A percentile compares a stretch with the other conserved stretches of the same genome.
Conservation (phyloP, 2,329 filamentous ascomycete genomes). For the Phymatotrichopsis omnivora region DNA sequence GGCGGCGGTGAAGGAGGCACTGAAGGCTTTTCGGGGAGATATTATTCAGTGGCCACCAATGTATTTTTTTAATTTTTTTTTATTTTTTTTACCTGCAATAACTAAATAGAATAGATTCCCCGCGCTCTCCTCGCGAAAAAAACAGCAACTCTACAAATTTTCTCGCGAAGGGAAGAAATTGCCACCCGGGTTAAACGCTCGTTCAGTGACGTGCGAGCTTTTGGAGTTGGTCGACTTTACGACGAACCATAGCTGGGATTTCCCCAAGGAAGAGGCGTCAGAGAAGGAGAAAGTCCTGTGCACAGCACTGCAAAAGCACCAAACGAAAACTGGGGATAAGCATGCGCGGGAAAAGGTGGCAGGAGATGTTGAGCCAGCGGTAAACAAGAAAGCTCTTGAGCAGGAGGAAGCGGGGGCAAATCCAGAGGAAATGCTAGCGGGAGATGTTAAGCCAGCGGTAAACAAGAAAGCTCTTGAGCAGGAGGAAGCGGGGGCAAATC, state of each 20-base stretch:
- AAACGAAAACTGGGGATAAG: background rate
- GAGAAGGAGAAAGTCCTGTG: constrained; percentile 47
- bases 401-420: too few relatives aligned
- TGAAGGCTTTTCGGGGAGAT: constrained; percentile 66
- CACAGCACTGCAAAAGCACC: constrained; percentile 28
- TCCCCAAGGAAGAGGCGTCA: constrained; percentile 64
- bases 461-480: too few relatives aligned
- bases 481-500: too few relatives aligned
- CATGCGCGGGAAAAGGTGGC: too few relatives aligned
- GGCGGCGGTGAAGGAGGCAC: constrained; percentile 63
- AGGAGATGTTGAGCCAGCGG: too few relatives aligned
- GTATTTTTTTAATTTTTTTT: constrained; percentile 13
- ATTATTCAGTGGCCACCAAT: constrained; percentile 85
- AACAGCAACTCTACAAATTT: constrained; percentile 95
- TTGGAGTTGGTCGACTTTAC: constrained; percentile 74
- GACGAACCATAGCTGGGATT: constrained; percentile 60
- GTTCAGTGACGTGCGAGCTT: constrained; percentile 66
- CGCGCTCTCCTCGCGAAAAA: constrained; percentile 78
- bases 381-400: constrained; percentile 1
- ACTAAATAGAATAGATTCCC: too few relatives aligned
- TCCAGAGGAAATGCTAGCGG: too few relatives aligned
- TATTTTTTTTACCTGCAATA: too few relatives aligned
- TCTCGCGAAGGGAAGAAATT: constrained; percentile 80
- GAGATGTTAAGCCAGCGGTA: constrained; percentile 34
- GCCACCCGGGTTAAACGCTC: constrained; percentile 70